These are phyloP conservation scores for Penstemon newberryi DNA, from an alignment of 257 asterid species.

Conservation along the genomic window DNA sequence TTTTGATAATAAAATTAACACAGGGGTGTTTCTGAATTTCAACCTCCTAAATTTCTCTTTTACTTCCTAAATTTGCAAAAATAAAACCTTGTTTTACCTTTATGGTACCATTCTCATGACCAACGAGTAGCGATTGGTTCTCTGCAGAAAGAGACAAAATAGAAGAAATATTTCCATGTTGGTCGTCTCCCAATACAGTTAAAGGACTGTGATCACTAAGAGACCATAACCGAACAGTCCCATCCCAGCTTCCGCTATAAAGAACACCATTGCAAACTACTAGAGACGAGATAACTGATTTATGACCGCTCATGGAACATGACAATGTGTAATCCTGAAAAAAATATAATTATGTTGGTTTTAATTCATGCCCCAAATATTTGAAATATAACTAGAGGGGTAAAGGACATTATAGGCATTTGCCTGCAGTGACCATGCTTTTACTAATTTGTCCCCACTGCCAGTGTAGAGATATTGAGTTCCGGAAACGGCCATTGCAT, in stretches of 20 bases:
- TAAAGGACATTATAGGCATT: slow-evolving; percentile 23
- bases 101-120: slow-evolving; percentile 66
- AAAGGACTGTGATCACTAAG: slow-evolving; percentile 76
- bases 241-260: slow-evolving; percentile 98
- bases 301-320: slow-evolving; percentile 79
- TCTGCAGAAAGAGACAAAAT: slow-evolving; percentile 67
- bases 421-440: slow-evolving; percentile 96
- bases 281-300: slow-evolving; percentile 71
- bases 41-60: too few species aligned
- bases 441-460: slow-evolving; percentile 83
- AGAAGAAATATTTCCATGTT: slow-evolving; percentile 44
- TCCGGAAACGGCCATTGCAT: slow-evolving; percentile 77
- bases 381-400: slow-evolving; percentile 7
- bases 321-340: slow-evolving; percentile 65
- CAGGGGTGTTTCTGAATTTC: too few species aligned
- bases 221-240: slow-evolving; percentile 88
- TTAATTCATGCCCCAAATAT: slow-evolving; percentile 22
- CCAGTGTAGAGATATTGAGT: slow-evolving; percentile 72
- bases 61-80: background rate
- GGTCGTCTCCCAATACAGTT: slow-evolving; percentile 68
- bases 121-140: slow-evolving; percentile 49
- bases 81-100: slow-evolving; percentile 39
- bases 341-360: slow-evolving; percentile 14
- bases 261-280: slow-evolving; percentile 63
- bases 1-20: too few species aligned